Evolutionary conservation across 345 rosid species (phyloP).

Genomic region (Syzygium aqueum): DNA sequence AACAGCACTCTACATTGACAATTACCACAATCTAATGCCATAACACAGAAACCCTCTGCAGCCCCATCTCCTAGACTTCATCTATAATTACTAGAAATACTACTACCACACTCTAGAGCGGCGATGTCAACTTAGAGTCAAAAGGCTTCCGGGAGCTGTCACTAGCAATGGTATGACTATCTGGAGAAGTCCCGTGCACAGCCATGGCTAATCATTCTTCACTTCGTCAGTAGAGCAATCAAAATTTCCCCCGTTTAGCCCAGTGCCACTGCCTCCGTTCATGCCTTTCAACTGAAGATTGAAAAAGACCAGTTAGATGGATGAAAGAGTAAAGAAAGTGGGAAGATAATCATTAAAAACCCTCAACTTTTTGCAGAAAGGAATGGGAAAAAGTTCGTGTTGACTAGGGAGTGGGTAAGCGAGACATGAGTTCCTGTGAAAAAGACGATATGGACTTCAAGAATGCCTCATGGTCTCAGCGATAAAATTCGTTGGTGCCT

Average conservation of each 20-base stretch:
- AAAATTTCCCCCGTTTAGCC: conserved; percentile 19
- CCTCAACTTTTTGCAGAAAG: neutral
- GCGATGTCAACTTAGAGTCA: neutral
- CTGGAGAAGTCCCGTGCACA: neutral
- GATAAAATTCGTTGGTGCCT: neutral
- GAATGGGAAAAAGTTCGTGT: neutral
- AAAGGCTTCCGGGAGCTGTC: neutral
- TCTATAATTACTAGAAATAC: neutral
- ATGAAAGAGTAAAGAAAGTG: neutral
- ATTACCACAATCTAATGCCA: neutral
- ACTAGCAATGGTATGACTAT: neutral
- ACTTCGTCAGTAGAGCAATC: conserved; percentile 1
- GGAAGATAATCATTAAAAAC: neutral
- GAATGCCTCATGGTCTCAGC: neutral
- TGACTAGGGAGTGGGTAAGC: neutral
- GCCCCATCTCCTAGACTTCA: neutral
- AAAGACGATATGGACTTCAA: neutral
- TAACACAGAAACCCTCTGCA: neutral
- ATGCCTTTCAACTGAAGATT: conserved; percentile 33
- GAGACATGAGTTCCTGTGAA: neutral
- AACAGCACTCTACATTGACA: neutral
- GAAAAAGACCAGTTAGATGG: neutral
- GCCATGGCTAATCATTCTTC: conserved; percentile 23
- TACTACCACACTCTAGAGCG: neutral
- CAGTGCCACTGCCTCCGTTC: conserved; percentile 7